These are phyloP conservation scores for Akebia trifoliata DNA, from an alignment of 164 flowering plant genomes.

Conservation along the genomic window DNA sequence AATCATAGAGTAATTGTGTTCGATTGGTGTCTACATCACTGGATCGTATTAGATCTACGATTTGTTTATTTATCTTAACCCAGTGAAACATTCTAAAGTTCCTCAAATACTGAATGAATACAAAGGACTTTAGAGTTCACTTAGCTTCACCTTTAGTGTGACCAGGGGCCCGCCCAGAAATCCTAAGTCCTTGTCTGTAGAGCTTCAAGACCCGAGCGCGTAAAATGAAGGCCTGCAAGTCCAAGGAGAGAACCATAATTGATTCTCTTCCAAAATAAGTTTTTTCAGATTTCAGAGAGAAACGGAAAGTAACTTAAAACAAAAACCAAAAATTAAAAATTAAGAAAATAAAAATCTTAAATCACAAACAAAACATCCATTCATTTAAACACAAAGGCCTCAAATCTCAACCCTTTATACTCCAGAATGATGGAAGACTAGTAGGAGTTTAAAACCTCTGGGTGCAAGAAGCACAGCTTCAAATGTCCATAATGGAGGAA, in stretches of 20 bases:
- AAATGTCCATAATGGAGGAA: too few species aligned
- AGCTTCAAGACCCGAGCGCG: slow-evolving; percentile 85
- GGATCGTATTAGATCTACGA: slow-evolving; percentile 1
- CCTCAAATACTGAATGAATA: neutral
- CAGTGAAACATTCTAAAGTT: neutral
- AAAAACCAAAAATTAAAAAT: too few species aligned
- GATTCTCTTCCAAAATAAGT: slow-evolving; percentile 11
- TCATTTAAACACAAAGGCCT: too few species aligned
- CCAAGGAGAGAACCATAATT: slow-evolving; percentile 49
- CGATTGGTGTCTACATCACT: neutral
- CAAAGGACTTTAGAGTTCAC: neutral
- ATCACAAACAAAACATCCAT: too few species aligned
- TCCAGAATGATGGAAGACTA: too few species aligned
- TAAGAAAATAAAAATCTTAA: too few species aligned
- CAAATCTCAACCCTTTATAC: too few species aligned
- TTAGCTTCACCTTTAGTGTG: slow-evolving; percentile 55
- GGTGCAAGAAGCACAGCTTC: too few species aligned
- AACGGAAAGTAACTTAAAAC: too few species aligned
- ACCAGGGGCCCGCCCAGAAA: slow-evolving; percentile 59
- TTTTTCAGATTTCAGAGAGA: neutral
- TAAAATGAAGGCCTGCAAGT: slow-evolving; percentile 68
- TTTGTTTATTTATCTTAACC: neutral
- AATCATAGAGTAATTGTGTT: too few species aligned
- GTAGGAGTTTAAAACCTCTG: too few species aligned
- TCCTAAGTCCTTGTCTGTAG: slow-evolving; percentile 73